A percentile compares a stretch with the other conserved stretches of the same genome.
Conservation (phyloP, 148 eudicot species). For the Silene latifolia region DNA sequence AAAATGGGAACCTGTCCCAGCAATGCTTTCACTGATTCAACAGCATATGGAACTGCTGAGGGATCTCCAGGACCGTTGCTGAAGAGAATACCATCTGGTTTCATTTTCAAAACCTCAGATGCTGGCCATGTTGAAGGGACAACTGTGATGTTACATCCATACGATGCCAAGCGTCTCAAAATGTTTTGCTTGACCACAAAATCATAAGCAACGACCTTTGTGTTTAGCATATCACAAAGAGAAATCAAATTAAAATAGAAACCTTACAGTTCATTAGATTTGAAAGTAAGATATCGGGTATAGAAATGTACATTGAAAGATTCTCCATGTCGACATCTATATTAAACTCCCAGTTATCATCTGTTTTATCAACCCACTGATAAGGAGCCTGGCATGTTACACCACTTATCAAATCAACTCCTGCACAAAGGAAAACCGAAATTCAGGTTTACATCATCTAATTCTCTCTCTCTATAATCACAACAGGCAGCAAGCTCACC, state of each 20-base stretch:
- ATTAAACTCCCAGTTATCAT: slow-evolving; percentile 71
- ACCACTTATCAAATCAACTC: slow-evolving; percentile 87
- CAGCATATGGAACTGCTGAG: slow-evolving; percentile 97
- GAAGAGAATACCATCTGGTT: slow-evolving; percentile 88
- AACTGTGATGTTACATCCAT: slow-evolving; percentile 89
- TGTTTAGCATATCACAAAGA: not conserved
- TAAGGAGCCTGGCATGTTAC: slow-evolving; percentile 80
- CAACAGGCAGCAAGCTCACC: slow-evolving; percentile 38
- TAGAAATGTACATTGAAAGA: slow-evolving; percentile 45
- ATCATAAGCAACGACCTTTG: slow-evolving; percentile 92
- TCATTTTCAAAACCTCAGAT: slow-evolving; percentile 78
- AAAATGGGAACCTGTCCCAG: slow-evolving; percentile 83
- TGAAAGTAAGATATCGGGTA: not conserved
- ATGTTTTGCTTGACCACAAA: slow-evolving; percentile 91
- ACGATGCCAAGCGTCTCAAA: slow-evolving; percentile 85
- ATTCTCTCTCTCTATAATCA: not conserved
- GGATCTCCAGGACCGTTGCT: slow-evolving; percentile 99
- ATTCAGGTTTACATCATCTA: not conserved
- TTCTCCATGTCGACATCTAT: slow-evolving; percentile 35
- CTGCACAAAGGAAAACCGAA: slow-evolving; percentile 36
- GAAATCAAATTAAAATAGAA: not conserved
- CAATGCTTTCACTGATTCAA: slow-evolving; percentile 70
- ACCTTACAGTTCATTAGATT: not conserved
- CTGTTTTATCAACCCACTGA: slow-evolving; percentile 77
- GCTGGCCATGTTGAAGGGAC: slow-evolving; percentile 98